Conservation (phyloP, 2,329 filamentous ascomycete genomes). For the Aureobasidium leucospermi region DNA sequence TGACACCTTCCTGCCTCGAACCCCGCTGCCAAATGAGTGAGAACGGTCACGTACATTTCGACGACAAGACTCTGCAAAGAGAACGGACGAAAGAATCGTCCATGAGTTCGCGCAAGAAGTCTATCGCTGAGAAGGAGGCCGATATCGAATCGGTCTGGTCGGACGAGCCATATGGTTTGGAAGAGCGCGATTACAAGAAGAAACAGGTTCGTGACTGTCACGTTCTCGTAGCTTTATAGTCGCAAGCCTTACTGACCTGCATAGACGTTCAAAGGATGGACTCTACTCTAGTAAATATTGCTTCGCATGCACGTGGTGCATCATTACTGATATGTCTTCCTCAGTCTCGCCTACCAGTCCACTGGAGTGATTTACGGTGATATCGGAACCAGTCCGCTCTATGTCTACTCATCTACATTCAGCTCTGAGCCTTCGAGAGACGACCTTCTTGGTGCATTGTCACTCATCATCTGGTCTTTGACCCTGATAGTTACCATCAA, state of each 20-base stretch:
- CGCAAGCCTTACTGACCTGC: not conserved
- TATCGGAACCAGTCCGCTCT: constrained; percentile 61
- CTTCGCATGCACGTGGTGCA: not conserved
- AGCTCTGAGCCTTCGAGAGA: constrained; percentile 44
- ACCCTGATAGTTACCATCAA: constrained; percentile 64
- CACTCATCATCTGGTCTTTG: constrained; percentile 62
- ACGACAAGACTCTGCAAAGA: constrained; percentile 4
- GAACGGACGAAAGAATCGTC: not conserved
- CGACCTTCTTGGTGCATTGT: constrained; percentile 58
- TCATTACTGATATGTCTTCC: constrained; percentile 6
- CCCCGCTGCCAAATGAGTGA: not conserved
- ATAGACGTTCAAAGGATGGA: constrained; percentile 15
- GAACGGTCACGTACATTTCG: constrained; percentile 3
- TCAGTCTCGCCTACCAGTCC: constrained; percentile 55
- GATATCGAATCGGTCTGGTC: constrained; percentile 12
- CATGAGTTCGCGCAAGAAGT: constrained; percentile 1
- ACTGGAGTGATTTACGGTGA: constrained; percentile 64
- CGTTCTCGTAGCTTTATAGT: not conserved
- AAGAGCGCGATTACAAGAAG: constrained; percentile 14
- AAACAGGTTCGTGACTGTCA: constrained; percentile 5
- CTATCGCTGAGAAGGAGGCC: constrained; percentile 11
- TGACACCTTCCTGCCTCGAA: not conserved
- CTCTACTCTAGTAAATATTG: constrained; percentile 3
- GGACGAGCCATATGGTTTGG: constrained; percentile 8
- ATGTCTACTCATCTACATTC: constrained; percentile 65